Percentiles rank a stretch among this genome's conserved stretches.
These are phyloP conservation scores for Biscutella laevigata DNA, from an alignment of 441 rosid genomes.

Conservation along the genomic window DNA sequence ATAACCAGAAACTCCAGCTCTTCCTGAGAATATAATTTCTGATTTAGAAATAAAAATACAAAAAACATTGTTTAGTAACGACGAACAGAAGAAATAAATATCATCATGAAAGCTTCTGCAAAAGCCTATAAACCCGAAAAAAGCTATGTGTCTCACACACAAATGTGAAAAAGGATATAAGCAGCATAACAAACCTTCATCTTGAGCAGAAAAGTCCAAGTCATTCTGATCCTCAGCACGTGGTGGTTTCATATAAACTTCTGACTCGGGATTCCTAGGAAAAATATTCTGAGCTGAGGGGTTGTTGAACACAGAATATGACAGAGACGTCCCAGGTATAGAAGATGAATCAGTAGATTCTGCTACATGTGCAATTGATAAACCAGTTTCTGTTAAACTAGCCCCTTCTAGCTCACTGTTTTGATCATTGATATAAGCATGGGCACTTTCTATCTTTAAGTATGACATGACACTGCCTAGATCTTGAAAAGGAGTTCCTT, in stretches of 20 bases:
- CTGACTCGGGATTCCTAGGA: conserved; percentile 34
- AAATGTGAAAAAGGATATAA: not conserved
- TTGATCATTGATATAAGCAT: conserved; percentile 13
- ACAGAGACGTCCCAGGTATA: conserved; percentile 16
- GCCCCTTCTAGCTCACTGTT: conserved; percentile 31
- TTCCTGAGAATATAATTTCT: conserved; percentile 75
- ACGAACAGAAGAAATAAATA: not conserved
- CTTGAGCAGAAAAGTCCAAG: conserved; percentile 43
- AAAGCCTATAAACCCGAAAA: not conserved
- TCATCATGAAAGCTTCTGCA: not conserved
- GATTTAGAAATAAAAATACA: conserved; percentile 4
- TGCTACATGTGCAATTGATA: conserved; percentile 27
- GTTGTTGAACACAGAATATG: conserved; percentile 24
- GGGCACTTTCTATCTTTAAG: conserved; percentile 26
- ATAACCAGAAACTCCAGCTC: conserved; percentile 45
- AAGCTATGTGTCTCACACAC: not conserved
- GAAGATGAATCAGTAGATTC: conserved; percentile 28
- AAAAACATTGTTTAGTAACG: not conserved
- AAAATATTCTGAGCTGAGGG: conserved; percentile 30
- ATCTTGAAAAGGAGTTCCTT: conserved; percentile 46
- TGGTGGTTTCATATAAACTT: conserved; percentile 30
- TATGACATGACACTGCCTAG: conserved; percentile 53
- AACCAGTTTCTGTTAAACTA: conserved; percentile 29
- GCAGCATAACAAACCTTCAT: conserved; percentile 47
- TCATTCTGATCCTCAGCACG: conserved; percentile 36